A percentile compares a stretch with the other conserved stretches of the same genome.
Evolutionary conservation across 2,329 filamentous ascomycete species (phyloP).

Genomic region (Aspergillus ibericus): DNA sequence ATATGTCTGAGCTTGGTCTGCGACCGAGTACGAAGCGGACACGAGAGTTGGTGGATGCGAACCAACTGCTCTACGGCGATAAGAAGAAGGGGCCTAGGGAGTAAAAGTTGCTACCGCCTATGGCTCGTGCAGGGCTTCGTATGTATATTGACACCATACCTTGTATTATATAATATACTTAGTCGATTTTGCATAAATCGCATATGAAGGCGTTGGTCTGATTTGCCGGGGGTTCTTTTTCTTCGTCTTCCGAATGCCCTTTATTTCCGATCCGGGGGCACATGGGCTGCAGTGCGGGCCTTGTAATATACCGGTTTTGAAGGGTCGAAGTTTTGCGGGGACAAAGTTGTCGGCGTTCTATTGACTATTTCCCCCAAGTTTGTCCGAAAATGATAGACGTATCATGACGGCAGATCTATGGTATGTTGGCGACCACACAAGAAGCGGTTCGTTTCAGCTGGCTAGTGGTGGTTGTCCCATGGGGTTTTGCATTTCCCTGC

Average conservation of each 20-base stretch:
- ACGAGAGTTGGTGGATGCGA: slow-evolving; percentile 25
- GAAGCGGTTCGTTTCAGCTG: neutral
- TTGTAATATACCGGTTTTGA: neutral
- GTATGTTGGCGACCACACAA: neutral
- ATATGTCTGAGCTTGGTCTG: slow-evolving; percentile 52
- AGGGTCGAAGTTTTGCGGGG: neutral
- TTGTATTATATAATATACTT: neutral
- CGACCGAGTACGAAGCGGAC: slow-evolving; percentile 54
- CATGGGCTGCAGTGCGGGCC: neutral
- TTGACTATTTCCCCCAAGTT: too few species aligned
- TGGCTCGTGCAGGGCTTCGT: neutral
- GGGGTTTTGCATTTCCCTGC: neutral
- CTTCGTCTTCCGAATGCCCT: neutral
- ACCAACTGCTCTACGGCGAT: slow-evolving; percentile 25
- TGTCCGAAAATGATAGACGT: too few species aligned
- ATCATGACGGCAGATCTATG: neutral
- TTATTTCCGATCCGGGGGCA: neutral
- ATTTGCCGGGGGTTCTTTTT: neutral
- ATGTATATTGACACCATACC: slow-evolving; percentile 3
- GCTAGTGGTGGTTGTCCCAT: neutral
- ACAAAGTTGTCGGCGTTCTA: neutral
- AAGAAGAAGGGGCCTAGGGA: slow-evolving; percentile 11
- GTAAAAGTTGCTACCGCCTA: neutral
- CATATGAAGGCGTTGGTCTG: neutral
- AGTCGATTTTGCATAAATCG: neutral